These are phyloP conservation scores for Myxozyma neglecta DNA, from an alignment of 805 yeast genomes.

Conservation along the genomic window DNA sequence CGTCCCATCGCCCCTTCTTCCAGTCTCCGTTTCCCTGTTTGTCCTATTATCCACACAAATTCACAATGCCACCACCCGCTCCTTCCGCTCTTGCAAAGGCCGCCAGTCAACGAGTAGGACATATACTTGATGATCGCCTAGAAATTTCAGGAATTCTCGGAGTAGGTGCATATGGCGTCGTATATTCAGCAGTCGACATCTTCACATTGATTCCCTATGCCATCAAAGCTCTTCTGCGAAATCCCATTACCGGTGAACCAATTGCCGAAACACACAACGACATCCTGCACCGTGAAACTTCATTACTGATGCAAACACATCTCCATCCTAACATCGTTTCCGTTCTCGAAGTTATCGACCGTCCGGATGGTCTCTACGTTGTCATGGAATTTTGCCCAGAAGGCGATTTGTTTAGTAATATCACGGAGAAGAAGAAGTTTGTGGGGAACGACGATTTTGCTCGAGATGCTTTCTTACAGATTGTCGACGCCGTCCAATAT, in stretches of 20 bases:
- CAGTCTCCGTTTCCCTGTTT: not conserved
- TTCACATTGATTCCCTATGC: slow-evolving; percentile 57
- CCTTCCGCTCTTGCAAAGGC: slow-evolving; percentile 18
- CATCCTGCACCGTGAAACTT: slow-evolving; percentile 51
- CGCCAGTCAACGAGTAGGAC: slow-evolving; percentile 31
- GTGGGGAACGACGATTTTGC: slow-evolving; percentile 53
- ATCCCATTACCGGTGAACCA: slow-evolving; percentile 15
- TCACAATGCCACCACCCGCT: slow-evolving; percentile 4
- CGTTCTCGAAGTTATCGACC: slow-evolving; percentile 69
- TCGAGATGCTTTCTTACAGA: slow-evolving; percentile 66
- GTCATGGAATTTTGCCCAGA: slow-evolving; percentile 83
- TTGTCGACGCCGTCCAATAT: slow-evolving; percentile 77
- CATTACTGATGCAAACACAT: slow-evolving; percentile 72
- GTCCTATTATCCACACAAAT: not conserved
- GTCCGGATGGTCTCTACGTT: slow-evolving; percentile 54
- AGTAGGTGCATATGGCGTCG: slow-evolving; percentile 83
- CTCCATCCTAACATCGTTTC: slow-evolving; percentile 75
- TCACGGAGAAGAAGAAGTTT: slow-evolving; percentile 61
- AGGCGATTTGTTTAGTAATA: slow-evolving; percentile 84
- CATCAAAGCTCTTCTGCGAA: slow-evolving; percentile 65
- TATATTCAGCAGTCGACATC: slow-evolving; percentile 64
- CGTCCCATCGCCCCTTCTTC: slow-evolving; percentile 2
- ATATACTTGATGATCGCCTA: slow-evolving; percentile 29
- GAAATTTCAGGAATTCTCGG: slow-evolving; percentile 50
- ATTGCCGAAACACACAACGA: slow-evolving; percentile 15